Base-by-base conservation (phyloP, 257 asterid species). In the Haberlea rhodopensis region DNA sequence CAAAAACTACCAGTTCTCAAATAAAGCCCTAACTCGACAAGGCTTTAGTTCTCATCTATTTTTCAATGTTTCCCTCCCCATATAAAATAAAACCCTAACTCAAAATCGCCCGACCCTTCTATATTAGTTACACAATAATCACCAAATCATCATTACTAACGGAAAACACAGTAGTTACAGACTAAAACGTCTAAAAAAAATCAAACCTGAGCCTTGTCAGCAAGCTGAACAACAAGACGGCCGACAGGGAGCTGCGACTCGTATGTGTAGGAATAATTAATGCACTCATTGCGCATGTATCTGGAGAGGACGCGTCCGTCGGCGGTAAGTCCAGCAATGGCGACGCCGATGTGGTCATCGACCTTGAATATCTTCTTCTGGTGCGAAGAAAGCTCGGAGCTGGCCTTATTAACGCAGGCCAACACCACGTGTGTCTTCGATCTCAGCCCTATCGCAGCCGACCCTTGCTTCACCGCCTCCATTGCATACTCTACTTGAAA, bases 341-440 rank as follows among this genome's bases (percentile, higher is more conserved):
- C 95, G 57, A 90, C 96, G 24, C 99, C 99, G 75, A 94, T 90
- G 81, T 94, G 97, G 76, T 94, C 95, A 58, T 94, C 99, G 53
- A 94, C 96, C 83, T 94, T 94, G 85, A 94, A 94, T 84, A 94
- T 94, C 96, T 94, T 94, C 91, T 90, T 94, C 84, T 90, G 99
- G 77, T 90, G 95, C 37, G 99, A 94, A 0, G 99, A 94, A 1
- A 94, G 86, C 87, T 94, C 97, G 16, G 95, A 84, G 69, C 76
- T 90, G 3, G 95, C 88, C 87, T 94, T 94, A 76, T 94, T 94
- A 20, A 90, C 96, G 23, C 85, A 77, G 7, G 96, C 96, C 67
- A 94, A 77, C 48, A 94, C 87, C 75, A 87, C 99, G 67, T 90
- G 94, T 3, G 95, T 81, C 85, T 87, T 94, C 69, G 99, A 87